Evolutionary conservation across 2,329 filamentous ascomycete genomes (phyloP), one percentile per base, ranked within the genome.

Genomic region (Clarireedia homoeocarpa): DNA sequence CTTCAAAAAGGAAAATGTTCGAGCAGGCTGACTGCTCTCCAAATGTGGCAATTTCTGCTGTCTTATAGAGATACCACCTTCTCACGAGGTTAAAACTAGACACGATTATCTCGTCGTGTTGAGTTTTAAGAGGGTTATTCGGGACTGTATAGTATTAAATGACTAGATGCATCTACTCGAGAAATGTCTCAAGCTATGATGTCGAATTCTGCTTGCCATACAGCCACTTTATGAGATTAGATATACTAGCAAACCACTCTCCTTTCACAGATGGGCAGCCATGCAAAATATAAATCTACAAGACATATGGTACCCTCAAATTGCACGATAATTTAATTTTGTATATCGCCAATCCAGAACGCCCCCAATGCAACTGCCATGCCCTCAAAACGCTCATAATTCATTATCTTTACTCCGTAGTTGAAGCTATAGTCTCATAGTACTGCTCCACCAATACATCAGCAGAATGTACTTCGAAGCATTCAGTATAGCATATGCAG

Each of bases 391-490:
- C 24, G 24, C 53, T 38, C 55, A 54, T 55, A 6, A 58, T 24
- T 36, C 55, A 40, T 53, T 55, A 57, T 50, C 58, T 55, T 56
- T 59, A 61, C 56, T 61, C 59, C 23, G 55, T 57, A 20, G 51
- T 59, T 15, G 62, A 60, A 48, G 51, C 63, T 47, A 64, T 59
- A 47, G 61, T 64, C 49, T 68, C 53, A 58, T 67, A 66, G 55
- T 59, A 66, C 66, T 68, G 52, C 53, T n/a, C 42, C 38, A 39
- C 42, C 38, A 39, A 23, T 14, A 57, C 55, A 66, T 67, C 63
- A 66, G 64, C 60, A 66, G 12, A 51, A 24, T 23, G 23, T 34
- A 65, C 63, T 53, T 47, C 45, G 58, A 30, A 15, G 44, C 23
- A 15, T 40, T 58, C 46, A 61, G 58, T 39, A 58, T 47, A 51